phyloP scores from a whole-genome alignment of 208 protist genomes.

The Wallacemonas sp. region DNA sequence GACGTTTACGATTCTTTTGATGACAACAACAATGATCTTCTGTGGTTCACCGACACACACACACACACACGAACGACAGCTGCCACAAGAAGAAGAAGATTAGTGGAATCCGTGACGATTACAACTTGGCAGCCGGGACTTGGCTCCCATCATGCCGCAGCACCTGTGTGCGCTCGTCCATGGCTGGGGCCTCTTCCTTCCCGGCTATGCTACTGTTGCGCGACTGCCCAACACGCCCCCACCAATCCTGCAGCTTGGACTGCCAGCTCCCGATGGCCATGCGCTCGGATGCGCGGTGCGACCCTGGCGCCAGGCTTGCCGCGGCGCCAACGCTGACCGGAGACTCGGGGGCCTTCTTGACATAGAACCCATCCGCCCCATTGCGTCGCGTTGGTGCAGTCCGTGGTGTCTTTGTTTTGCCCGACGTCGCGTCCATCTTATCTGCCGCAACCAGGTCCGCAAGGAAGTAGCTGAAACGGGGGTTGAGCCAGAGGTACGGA shows the following conservation, averaged over 20 bases:
- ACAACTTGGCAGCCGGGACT: constrained; percentile 12
- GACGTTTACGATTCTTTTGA: too few relatives aligned
- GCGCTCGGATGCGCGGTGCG: constrained; percentile 9
- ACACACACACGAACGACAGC: too few relatives aligned
- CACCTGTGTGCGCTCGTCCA: constrained; percentile 22
- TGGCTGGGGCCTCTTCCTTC: not conserved
- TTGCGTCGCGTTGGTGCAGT: not conserved
- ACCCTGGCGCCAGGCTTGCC: constrained; percentile 16
- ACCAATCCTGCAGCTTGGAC: constrained; percentile 13
- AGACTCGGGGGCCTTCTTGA: not conserved
- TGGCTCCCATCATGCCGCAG: constrained; percentile 15
- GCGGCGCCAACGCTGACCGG: not conserved
- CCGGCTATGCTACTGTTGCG: not conserved
- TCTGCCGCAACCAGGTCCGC: constrained; percentile 28
- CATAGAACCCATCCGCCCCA: not conserved
- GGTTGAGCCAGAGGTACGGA: constrained; percentile 71
- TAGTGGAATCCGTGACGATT: too few relatives aligned
- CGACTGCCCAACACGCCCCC: not conserved
- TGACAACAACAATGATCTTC: too few relatives aligned
- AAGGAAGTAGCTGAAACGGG: constrained; percentile 28
- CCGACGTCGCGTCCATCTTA: not conserved
- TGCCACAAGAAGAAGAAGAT: too few relatives aligned
- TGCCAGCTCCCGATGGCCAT: constrained; percentile 16
- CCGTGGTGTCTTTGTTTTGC: not conserved
- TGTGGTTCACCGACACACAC: too few relatives aligned